Conservation (phyloP, 768 basidiomycete genomes). For the Leucosporidium creatinivorum region DNA sequence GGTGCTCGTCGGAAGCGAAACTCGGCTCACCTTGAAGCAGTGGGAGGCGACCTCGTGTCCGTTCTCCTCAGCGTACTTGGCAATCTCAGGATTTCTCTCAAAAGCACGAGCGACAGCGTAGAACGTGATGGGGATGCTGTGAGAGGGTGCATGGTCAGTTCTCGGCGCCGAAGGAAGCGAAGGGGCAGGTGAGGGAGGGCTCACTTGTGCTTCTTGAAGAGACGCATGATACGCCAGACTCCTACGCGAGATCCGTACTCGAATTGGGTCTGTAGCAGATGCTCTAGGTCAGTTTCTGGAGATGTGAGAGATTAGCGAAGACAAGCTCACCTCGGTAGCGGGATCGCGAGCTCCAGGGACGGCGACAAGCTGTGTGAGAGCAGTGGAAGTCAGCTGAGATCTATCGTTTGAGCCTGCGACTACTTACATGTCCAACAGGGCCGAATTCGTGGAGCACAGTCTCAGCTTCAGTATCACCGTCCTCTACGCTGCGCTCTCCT, state of each 20-base stretch:
- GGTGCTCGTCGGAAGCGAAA: neutral
- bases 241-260: slow-evolving; percentile 38
- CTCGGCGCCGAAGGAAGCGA: neutral
- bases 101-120: slow-evolving; percentile 39
- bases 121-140: slow-evolving; percentile 38
- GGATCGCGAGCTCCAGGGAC: slow-evolving; percentile 7
- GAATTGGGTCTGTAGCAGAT: slow-evolving; percentile 30
- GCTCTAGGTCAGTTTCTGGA: neutral
- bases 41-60: slow-evolving; percentile 36
- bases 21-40: slow-evolving; percentile 19
- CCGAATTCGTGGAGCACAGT: slow-evolving; percentile 10
- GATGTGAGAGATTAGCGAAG: neutral
- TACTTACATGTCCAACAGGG: neutral
- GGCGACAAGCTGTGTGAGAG: neutral
- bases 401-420: too few species aligned
- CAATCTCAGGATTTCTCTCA: slow-evolving; percentile 34
- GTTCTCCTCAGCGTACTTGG: slow-evolving; percentile 32
- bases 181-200: slow-evolving; percentile 33
- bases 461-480: slow-evolving; percentile 19
- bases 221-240: slow-evolving; percentile 36
- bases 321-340: neutral
- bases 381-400: neutral
- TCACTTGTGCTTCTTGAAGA: slow-evolving; percentile 37
- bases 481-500: slow-evolving; percentile 29
- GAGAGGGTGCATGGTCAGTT: neutral